Percentiles rank a stretch among this genome's conserved stretches.
Conservation (phyloP, 768 basidiomycete species). For the Amanita fuliginea region DNA sequence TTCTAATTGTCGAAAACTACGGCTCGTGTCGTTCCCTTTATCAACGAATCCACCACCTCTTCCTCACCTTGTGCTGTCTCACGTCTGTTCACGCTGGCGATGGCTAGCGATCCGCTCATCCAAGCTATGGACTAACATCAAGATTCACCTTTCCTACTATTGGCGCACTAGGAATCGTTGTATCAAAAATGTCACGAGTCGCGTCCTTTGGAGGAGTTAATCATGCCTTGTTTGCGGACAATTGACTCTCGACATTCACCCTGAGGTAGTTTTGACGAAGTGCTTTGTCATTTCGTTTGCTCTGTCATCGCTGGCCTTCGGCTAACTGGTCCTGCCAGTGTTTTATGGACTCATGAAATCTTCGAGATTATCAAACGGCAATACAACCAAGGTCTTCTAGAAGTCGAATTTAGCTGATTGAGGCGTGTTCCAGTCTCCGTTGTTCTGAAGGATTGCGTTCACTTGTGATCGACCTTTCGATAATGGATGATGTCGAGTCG, state of each 20-base stretch:
- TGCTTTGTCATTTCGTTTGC: background rate
- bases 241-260: background rate
- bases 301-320: background rate
- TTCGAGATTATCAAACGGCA: background rate
- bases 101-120: no score
- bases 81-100: no score
- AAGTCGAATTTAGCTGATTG: background rate
- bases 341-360: background rate
- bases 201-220: no score
- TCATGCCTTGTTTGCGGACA: background rate
- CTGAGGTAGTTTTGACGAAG: background rate
- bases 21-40: no score
- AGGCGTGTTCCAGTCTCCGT: background rate
- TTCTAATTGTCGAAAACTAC: no score
- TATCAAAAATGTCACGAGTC: no score
- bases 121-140: no score
- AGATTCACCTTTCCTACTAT: no score
- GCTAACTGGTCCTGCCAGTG: no score
- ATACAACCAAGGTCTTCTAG: background rate
- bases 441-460: background rate
- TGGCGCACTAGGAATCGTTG: no score
- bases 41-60: no score
- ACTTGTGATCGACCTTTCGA: background rate
- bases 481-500: background rate
- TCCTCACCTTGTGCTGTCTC: no score